Evolutionary conservation across 2,329 filamentous ascomycete genomes (phyloP), one percentile per base, ranked within the genome.

Genomic region (Neofusicoccum ribis): DNA sequence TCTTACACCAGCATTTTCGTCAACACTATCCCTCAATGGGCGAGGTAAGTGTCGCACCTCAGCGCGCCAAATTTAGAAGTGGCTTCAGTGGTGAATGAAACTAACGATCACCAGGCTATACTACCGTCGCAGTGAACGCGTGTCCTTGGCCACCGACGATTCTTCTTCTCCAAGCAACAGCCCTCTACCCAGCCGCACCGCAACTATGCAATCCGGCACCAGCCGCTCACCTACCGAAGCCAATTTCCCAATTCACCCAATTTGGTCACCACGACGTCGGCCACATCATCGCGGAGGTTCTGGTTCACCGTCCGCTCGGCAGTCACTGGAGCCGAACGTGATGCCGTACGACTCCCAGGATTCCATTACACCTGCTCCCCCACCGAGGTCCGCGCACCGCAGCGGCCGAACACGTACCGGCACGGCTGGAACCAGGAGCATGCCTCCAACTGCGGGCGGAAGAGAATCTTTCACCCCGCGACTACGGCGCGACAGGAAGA

Each of bases 21-120:
- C 23, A 77, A 70, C 65, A 76, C 69, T n/a, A 74, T 78, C 51
- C 76, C 76, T 37, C 71, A 72, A 49, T 78, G 76, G 76, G 76
- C 76, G 61, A 76, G 71, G 73, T 76, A 71, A 62, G 66, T 43
- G 46, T 12, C 37, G 12, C 50, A 12, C n/a, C 46, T 41, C 31
- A 46, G n/a, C 39, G 41, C 50, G 41, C 50, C 50, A 46, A 44
- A 43, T 41, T 64, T 47, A 46, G 43, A 34, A 3, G 44, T 36
- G 34, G 23, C 23, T 20, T 36, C 27, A 46, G 11, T 20, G 12
- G 20, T 31, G 12, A 41, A 59, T 37, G 20, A 39, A 14, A 31
- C 51, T 60, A 23, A 64, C 36, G 11, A 34, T 31, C 11, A 41
- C 34, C 52, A 76, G 74, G 59, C 71, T 75, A 3, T 78, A 78